phyloP scores from a whole-genome alignment of 306 rosid species.

The Amphicarpaea edgeworthii region DNA sequence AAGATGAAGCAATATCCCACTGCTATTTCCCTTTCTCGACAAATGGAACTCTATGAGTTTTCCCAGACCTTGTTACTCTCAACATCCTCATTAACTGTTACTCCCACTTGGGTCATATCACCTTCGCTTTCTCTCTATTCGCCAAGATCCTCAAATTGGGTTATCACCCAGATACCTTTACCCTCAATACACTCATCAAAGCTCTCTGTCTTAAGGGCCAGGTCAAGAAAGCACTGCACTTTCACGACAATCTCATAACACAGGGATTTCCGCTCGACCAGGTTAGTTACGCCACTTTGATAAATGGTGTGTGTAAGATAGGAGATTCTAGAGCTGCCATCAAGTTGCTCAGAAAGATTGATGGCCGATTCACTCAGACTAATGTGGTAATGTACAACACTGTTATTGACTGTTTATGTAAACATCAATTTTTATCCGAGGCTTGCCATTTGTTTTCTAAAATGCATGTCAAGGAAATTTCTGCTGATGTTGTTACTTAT shows the following conservation, averaged over 20 bases:
- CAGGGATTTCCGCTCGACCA: not conserved
- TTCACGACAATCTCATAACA: not conserved
- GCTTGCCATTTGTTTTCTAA: not conserved
- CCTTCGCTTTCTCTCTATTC: conserved; percentile 18
- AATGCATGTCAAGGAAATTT: conserved; percentile 14
- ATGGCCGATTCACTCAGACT: not conserved
- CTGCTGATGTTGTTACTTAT: conserved; percentile 30
- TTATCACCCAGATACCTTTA: not conserved
- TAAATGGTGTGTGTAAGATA: not conserved
- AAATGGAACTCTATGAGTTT: not conserved
- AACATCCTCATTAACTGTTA: conserved; percentile 21
- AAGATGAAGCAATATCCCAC: not conserved
- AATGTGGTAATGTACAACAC: not conserved
- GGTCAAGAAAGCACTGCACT: not conserved
- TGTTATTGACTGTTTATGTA: not conserved
- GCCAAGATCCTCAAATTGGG: conserved; percentile 10
- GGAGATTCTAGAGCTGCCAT: conserved; percentile 19
- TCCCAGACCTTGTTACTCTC: not conserved
- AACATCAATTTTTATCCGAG: not conserved
- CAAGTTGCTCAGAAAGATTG: not conserved
- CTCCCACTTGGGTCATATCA: too few species aligned
- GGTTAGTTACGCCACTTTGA: conserved; percentile 5
- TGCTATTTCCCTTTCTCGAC: not conserved
- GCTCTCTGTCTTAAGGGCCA: conserved; percentile 7
- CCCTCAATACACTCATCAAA: not conserved